These are phyloP conservation scores for Endoconidiophora polonica DNA, from an alignment of 2,329 filamentous ascomycete genomes.

Conservation along the genomic window DNA sequence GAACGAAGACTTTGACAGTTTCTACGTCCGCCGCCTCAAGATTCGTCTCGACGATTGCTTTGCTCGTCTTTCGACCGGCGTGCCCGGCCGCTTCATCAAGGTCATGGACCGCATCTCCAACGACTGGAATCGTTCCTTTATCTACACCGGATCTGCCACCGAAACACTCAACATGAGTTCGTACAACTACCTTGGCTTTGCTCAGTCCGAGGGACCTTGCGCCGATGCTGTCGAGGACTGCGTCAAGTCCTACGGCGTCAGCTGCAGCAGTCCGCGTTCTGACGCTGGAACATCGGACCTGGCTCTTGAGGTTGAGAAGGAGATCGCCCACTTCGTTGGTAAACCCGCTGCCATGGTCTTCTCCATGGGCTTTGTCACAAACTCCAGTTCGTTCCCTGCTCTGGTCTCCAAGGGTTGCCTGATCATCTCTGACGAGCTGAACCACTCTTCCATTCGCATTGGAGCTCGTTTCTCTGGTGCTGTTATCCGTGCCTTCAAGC, in stretches of 20 bases:
- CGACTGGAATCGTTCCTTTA: conserved; percentile 82
- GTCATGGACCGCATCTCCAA: conserved; percentile 79
- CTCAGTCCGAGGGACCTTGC: conserved; percentile 91
- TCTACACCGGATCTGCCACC: conserved; percentile 74
- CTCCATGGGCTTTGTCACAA: conserved; percentile 97
- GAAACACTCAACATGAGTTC: conserved; percentile 98
- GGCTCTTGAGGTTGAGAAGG: conserved; percentile 71
- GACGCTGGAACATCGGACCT: conserved; percentile 81
- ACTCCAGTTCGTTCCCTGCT: conserved; percentile 81
- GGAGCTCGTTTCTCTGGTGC: conserved; percentile 87
- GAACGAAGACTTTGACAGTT: conserved; percentile 97
- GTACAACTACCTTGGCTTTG: conserved; percentile 98
- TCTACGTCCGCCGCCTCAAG: conserved; percentile 87
- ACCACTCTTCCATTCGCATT: conserved; percentile 93
- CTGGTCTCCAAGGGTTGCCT: conserved; percentile 84
- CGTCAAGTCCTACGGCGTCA: conserved; percentile 72
- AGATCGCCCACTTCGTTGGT: conserved; percentile 81
- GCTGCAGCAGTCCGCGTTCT: conserved; percentile 61
- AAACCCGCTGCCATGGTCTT: conserved; percentile 94
- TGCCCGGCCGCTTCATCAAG: conserved; percentile 86
- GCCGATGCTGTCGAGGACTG: conserved; percentile 81
- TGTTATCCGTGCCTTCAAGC: conserved; percentile 91
- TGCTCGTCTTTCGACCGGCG: conserved; percentile 76
- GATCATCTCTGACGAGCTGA: conserved; percentile 91
- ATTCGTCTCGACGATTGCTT: conserved; percentile 95